Percentiles rank a stretch among this genome's conserved stretches.
phyloP scores from a whole-genome alignment of 345 rosid species.

The Trapa incisa region DNA sequence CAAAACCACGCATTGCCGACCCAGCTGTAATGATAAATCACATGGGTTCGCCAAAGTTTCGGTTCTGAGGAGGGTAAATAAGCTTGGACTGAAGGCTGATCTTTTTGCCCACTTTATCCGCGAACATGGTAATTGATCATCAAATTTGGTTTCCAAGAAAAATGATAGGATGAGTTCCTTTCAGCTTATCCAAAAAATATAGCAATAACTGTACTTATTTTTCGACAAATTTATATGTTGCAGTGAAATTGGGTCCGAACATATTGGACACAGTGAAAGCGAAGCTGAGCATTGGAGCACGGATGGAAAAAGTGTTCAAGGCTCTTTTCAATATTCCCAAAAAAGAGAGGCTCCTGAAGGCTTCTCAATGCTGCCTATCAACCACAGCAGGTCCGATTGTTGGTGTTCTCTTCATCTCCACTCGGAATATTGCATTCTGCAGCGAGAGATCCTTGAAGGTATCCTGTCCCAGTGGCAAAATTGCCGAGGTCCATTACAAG shows the following conservation, averaged over 20 bases:
- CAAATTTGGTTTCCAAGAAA: too few species aligned
- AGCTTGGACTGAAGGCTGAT: conserved; percentile 12
- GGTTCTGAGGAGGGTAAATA: conserved; percentile 8
- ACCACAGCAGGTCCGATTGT: conserved; percentile 30
- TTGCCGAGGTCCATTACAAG: conserved; percentile 16
- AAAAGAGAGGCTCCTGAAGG: conserved; percentile 32
- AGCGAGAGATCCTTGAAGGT: conserved; percentile 18
- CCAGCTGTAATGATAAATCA: not conserved
- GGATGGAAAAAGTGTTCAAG: conserved; percentile 24
- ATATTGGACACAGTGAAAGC: conserved; percentile 26
- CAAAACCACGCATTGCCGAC: not conserved
- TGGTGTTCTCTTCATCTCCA: conserved; percentile 30
- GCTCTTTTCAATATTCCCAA: conserved; percentile 12
- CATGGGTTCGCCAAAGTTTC: not conserved
- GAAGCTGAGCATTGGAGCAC: conserved; percentile 25
- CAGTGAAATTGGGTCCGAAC: conserved; percentile 23
- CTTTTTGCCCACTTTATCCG: not conserved
- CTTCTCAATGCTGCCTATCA: conserved; percentile 33
- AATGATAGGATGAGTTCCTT: too few species aligned
- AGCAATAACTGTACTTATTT: not conserved
- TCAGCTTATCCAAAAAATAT: too few species aligned
- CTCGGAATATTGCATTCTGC: conserved; percentile 26
- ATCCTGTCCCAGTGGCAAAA: conserved; percentile 10
- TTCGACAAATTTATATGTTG: not conserved
- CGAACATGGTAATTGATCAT: not conserved